These are phyloP conservation scores for Paramecium sonneborni DNA, from an alignment of 73 alveolate genomes.

Conservation along the genomic window DNA sequence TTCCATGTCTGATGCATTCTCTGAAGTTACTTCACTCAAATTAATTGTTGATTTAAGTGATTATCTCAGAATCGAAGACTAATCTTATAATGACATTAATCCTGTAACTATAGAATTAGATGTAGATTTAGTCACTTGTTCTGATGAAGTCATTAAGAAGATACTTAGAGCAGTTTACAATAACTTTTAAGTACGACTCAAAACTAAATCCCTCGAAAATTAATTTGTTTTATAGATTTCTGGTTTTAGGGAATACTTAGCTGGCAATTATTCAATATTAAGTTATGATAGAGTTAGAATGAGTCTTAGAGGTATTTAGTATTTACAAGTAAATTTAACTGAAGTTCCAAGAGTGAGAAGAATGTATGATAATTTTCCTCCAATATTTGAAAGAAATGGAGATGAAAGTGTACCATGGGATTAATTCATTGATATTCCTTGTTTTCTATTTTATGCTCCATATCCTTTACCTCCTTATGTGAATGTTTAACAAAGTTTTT, in stretches of 20 bases:
- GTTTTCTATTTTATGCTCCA: slow-evolving; percentile 3
- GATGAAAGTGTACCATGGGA: slow-evolving; percentile 43
- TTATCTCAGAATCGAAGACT: slow-evolving; percentile 56
- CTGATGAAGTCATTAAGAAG: slow-evolving; percentile 83
- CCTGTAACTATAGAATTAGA: slow-evolving; percentile 52
- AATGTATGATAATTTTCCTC: slow-evolving; percentile 55
- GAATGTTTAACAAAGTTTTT: neutral
- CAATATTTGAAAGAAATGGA: slow-evolving; percentile 43
- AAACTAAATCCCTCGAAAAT: slow-evolving; percentile 61
- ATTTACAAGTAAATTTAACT: slow-evolving; percentile 52
- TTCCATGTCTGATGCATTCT: slow-evolving; percentile 87
- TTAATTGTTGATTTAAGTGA: slow-evolving; percentile 70
- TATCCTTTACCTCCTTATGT: neutral
- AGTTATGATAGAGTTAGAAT: slow-evolving; percentile 87
- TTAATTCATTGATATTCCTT: neutral
- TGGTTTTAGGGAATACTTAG: slow-evolving; percentile 87
- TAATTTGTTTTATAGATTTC: slow-evolving; percentile 79
- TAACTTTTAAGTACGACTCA: slow-evolving; percentile 17
- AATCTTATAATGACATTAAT: slow-evolving; percentile 14
- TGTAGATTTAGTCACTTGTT: slow-evolving; percentile 78
- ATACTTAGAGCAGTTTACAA: slow-evolving; percentile 69
- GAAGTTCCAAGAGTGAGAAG: slow-evolving; percentile 34
- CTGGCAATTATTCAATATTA: slow-evolving; percentile 85
- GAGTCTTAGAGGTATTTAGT: slow-evolving; percentile 77
- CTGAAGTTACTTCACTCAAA: slow-evolving; percentile 65